A percentile compares a stretch with the other conserved stretches of the same genome.
phyloP scores from a whole-genome alignment of 805 yeast species.

The Cyberlindnera nakhonratchasimensis region DNA sequence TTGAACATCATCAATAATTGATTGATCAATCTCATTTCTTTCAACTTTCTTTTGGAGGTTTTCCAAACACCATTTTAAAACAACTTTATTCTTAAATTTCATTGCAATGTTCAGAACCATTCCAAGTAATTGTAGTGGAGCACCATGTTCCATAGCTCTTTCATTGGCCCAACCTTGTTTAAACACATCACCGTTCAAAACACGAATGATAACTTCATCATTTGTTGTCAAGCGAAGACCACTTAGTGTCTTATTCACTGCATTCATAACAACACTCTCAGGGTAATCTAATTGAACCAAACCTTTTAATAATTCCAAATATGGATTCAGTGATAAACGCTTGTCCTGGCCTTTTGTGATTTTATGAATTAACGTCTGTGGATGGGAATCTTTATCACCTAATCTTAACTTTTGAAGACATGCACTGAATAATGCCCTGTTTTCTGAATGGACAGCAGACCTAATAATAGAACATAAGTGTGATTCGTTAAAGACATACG shows the following conservation, averaged over 20 bases:
- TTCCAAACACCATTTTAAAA: constrained; percentile 18
- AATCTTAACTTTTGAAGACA: constrained; percentile 8
- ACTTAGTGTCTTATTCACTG: constrained; percentile 5
- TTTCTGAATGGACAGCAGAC: constrained; percentile 6
- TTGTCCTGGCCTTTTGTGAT: background rate
- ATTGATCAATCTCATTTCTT: background rate
- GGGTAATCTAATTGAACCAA: constrained; percentile 5
- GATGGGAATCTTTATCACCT: constrained; percentile 3
- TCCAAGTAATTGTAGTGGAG: constrained; percentile 17
- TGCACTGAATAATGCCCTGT: constrained; percentile 6
- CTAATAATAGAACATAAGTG: constrained; percentile 1
- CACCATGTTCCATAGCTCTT: background rate
- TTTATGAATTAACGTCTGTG: constrained; percentile 6
- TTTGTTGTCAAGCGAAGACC: constrained; percentile 3
- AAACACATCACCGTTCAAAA: constrained; percentile 1
- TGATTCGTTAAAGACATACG: background rate
- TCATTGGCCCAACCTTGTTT: background rate
- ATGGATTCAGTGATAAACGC: constrained; percentile 3
- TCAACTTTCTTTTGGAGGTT: background rate
- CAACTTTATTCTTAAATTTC: constrained; percentile 3
- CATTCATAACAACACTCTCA: constrained; percentile 7
- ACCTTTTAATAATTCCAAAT: constrained; percentile 8
- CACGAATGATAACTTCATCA: background rate
- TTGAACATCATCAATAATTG: background rate
- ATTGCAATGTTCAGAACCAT: constrained; percentile 9